phyloP scores from a whole-genome alignment of 139 green algal species.

The Chara braunii region DNA sequence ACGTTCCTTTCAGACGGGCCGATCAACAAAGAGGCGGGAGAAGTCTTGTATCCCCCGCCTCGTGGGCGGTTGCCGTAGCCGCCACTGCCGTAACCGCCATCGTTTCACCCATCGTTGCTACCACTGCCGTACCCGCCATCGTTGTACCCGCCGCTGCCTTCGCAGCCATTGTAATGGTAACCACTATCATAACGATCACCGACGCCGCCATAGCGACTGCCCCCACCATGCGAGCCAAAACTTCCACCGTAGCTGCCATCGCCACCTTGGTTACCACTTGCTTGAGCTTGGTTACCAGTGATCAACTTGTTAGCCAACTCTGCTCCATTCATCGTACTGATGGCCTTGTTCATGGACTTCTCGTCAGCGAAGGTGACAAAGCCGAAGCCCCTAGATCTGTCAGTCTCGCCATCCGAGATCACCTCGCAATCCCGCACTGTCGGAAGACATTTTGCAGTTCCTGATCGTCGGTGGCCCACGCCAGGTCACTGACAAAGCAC shows the following conservation, averaged over 20 bases:
- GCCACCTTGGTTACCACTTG: conserved; percentile 20
- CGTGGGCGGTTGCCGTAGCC: not conserved
- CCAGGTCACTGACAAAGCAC: conserved; percentile 20
- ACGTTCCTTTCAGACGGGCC: no score
- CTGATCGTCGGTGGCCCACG: conserved; percentile 14
- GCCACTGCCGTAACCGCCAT: not conserved
- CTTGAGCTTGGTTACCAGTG: conserved; percentile 59
- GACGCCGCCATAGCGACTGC: conserved; percentile 3
- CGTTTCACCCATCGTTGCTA: not conserved
- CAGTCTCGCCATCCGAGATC: conserved; percentile 45
- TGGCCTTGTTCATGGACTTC: conserved; percentile 41
- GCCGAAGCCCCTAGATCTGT: conserved; percentile 67
- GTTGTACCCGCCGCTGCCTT: conserved; percentile 10
- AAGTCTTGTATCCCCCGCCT: no score
- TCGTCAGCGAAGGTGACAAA: conserved; percentile 69
- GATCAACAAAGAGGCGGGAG: no score
- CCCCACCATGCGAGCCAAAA: not conserved
- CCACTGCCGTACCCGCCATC: conserved; percentile 9
- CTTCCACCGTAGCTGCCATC: not conserved
- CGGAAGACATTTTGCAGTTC: conserved; percentile 13
- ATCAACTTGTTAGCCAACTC: conserved; percentile 66
- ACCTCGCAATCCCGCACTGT: conserved; percentile 3
- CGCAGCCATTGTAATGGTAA: not conserved
- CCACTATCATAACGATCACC: conserved; percentile 6
- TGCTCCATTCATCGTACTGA: conserved; percentile 57